These are phyloP conservation scores for Dujonia santamariae DNA, from an alignment of 1,139 yeast species.

Conservation along the genomic window DNA sequence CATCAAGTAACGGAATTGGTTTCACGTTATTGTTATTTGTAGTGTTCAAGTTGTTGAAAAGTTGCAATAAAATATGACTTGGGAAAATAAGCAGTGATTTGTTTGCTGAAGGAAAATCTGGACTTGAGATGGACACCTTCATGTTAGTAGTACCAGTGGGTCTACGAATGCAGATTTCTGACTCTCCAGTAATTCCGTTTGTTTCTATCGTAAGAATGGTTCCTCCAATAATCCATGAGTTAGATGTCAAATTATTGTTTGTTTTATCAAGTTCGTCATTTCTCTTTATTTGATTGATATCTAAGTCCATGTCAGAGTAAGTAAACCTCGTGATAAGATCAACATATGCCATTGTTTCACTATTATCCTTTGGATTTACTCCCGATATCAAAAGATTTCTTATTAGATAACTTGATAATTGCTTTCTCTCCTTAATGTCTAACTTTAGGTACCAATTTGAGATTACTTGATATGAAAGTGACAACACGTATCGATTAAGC, in stretches of 20 bases:
- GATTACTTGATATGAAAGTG: conserved; percentile 67
- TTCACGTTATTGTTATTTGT: conserved; percentile 16
- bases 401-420: conserved; percentile 60
- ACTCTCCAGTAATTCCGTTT: conserved; percentile 47
- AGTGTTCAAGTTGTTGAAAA: conserved; percentile 24
- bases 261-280: conserved; percentile 11
- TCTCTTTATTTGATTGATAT: conserved; percentile 29
- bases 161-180: conserved; percentile 53
- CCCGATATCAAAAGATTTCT: conserved; percentile 51
- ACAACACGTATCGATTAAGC: conserved; percentile 57
- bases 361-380: conserved; percentile 24
- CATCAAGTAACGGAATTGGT: conserved; percentile 43
- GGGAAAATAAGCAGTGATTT: conserved; percentile 17
- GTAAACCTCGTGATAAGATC: conserved; percentile 72
- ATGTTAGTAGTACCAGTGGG: conserved; percentile 51
- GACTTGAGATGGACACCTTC: neutral
- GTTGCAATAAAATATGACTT: conserved; percentile 31
- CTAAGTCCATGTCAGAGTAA: conserved; percentile 60
- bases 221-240: conserved; percentile 63
- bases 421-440: conserved; percentile 54
- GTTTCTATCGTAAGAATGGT: conserved; percentile 60
- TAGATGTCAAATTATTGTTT: conserved; percentile 18
- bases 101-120: neutral
- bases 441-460: conserved; percentile 73
- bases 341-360: conserved; percentile 59